Evolutionary conservation across 2,329 filamentous ascomycete genomes (phyloP), one percentile per base, ranked within the genome.

Genomic region (Sarocladium oryzae): DNA sequence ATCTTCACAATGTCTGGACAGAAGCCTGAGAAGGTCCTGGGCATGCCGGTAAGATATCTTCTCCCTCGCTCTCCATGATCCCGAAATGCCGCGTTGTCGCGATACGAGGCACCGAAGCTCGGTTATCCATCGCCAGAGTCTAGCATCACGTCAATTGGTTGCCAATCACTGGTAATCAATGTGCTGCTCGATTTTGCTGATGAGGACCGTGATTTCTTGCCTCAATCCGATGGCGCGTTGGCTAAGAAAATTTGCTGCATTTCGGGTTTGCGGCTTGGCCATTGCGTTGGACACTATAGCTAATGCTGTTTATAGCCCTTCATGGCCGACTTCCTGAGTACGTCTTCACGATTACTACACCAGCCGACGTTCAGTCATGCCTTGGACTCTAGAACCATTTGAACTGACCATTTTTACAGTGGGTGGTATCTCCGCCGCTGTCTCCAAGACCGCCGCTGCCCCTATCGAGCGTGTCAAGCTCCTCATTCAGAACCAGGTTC

Each of bases 381-480:
- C 13, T 30, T 7, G 28, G 7, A 7, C 7, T 30, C 28, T 30
- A 16, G 36, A 40, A 10, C 16, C 36, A 18, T 33, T n/a, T 40
- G 41, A 53, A 13, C 57, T 60, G 46, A 62, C 55, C 6, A 38
- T 10, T 37, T n/a, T 9, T 65, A 69, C 66, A 95, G 90, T 99
- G 93, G 93, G 93, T 87, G 93, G 93, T 96, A 87, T 99, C 66
- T 96, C 93, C 71, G 93, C 93, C 77, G 93, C 93, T 77, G 91
- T 99, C 86, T 99, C 93, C 74, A 99, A 99, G 90, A 99, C 93
- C 65, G 93, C 93, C 71, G 93, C 93, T 73, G 93, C 93, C 79
- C 93, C 93, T 78, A 99, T 99, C 68, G 93, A 99, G 91, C 93
- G 93, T 90, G 87, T 99, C 80, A 99, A 99, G 91, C 93, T 99